Conservation (phyloP, 305 asterid genomes). For the Fraxinus ornus region DNA sequence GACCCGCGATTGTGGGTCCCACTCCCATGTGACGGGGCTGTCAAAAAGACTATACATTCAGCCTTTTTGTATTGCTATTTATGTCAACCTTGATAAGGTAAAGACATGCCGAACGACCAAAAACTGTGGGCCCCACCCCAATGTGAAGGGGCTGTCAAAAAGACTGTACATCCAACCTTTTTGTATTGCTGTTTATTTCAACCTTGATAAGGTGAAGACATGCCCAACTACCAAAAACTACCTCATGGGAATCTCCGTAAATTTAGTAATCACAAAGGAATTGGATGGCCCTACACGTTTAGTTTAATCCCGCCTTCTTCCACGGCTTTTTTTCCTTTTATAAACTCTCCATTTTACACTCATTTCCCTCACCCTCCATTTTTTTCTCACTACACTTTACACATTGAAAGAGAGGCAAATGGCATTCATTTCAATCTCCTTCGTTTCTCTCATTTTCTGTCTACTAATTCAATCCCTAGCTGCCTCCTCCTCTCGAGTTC, state of each 20-base stretch:
- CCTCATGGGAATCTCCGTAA: slow-evolving; percentile 34
- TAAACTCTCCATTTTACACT: slow-evolving; percentile 27
- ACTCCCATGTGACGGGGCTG: too few relatives aligned
- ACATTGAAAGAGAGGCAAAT: neutral
- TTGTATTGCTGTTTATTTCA: too few relatives aligned
- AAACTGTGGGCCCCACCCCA: too few relatives aligned
- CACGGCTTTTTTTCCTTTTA: slow-evolving; percentile 37
- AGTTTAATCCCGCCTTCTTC: slow-evolving; percentile 30
- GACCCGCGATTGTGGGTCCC: too few relatives aligned
- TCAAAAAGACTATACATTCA: too few relatives aligned
- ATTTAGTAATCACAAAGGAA: slow-evolving; percentile 27
- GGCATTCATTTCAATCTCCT: slow-evolving; percentile 32
- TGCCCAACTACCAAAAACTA: slow-evolving; percentile 33
- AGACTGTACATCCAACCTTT: too few relatives aligned
- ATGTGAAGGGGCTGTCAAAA: too few relatives aligned
- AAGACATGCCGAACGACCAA: too few relatives aligned
- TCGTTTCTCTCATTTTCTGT: slow-evolving; percentile 26
- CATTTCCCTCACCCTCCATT: slow-evolving; percentile 11
- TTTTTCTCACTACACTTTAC: neutral
- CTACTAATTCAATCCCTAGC: slow-evolving; percentile 37
- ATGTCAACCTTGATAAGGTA: too few relatives aligned
- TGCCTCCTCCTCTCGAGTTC: slow-evolving; percentile 44
- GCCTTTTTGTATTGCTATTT: too few relatives aligned
- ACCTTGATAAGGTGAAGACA: neutral
- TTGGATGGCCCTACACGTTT: slow-evolving; percentile 34